Percentiles rank a stretch among this genome's conserved stretches.
These are phyloP conservation scores for Thalassia testudinum DNA, from an alignment of 116 monocot species.

Conservation along the genomic window DNA sequence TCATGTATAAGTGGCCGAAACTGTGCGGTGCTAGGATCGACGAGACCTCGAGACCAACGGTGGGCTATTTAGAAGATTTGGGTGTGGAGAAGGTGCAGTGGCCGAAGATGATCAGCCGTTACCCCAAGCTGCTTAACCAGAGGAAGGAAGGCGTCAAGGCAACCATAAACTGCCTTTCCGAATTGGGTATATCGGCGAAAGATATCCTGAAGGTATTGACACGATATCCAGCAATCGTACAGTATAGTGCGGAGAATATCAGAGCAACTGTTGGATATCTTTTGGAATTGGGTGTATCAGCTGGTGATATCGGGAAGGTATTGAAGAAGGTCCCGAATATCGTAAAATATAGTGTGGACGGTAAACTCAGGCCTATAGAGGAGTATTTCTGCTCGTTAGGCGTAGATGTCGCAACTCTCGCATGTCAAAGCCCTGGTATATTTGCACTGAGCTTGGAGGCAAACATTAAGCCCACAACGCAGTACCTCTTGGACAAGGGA, in stretches of 20 bases:
- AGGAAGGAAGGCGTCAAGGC: conserved; percentile 62
- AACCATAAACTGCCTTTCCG: conserved; percentile 54
- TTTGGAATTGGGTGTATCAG: too few relatives aligned
- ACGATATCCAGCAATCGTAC: conserved; percentile 67
- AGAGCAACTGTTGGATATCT: too few relatives aligned
- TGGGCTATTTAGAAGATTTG: conserved; percentile 61
- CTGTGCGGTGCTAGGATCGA: conserved; percentile 84
- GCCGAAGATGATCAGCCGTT: conserved; percentile 76
- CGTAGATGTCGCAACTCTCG: too few relatives aligned
- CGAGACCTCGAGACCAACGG: conserved; percentile 77
- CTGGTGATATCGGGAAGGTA: too few relatives aligned
- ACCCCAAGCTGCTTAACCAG: conserved; percentile 77
- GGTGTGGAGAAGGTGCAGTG: conserved; percentile 74
- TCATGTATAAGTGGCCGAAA: conserved; percentile 71
- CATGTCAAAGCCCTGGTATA: conserved; percentile 58
- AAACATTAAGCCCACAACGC: conserved; percentile 69
- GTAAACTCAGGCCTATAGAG: conserved; percentile 57
- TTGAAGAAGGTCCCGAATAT: too few relatives aligned
- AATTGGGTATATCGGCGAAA: too few relatives aligned
- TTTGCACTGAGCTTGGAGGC: conserved; percentile 77
- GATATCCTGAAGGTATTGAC: conserved; percentile 80
- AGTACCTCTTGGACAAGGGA: conserved; percentile 66
- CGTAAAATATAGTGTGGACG: conserved; percentile 76
- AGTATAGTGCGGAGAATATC: too few relatives aligned
- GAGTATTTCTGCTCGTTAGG: conserved; percentile 64